Percentiles rank a stretch among this genome's conserved stretches.
phyloP scores from a whole-genome alignment of 1,284 basidiomycete species.

The Papiliotrema fonsecae region DNA sequence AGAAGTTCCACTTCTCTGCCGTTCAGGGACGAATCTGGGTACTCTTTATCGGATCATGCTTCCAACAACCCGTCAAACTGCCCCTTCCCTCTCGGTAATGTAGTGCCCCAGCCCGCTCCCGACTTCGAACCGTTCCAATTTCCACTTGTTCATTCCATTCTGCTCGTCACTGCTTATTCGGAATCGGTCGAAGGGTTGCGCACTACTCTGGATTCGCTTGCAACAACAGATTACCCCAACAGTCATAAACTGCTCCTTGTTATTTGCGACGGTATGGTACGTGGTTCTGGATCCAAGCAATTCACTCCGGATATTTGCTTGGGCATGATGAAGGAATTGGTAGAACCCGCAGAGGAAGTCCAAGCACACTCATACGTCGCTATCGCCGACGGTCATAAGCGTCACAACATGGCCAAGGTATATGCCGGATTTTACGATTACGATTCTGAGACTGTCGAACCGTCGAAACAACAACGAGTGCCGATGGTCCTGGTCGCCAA shows the following conservation, averaged over 20 bases:
- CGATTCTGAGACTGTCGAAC: conserved; percentile 85
- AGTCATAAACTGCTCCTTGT: conserved; percentile 94
- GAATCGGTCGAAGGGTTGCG: conserved; percentile 94
- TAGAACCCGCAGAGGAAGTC: conserved; percentile 77
- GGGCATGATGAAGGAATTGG: conserved; percentile 95
- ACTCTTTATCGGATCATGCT: conserved; percentile 37
- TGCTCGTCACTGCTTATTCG: conserved; percentile 96
- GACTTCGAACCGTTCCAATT: conserved; percentile 96
- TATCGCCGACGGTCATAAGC: conserved; percentile 97
- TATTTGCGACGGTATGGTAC: conserved; percentile 98
- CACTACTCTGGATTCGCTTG: conserved; percentile 94
- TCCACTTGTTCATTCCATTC: conserved; percentile 89
- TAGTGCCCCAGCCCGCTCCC: conserved; percentile 84
- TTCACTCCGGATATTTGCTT: conserved; percentile 93
- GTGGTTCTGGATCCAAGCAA: conserved; percentile 80
- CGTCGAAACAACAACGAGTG: conserved; percentile 91
- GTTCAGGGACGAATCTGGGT: conserved; percentile 42
- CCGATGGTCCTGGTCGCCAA: conserved; percentile 95
- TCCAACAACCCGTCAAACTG: conserved; percentile 50
- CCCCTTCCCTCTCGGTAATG: conserved; percentile 81
- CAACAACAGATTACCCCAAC: conserved; percentile 98
- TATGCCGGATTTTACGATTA: conserved; percentile 97
- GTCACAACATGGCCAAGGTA: conserved; percentile 99
- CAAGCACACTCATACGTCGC: conserved; percentile 96
- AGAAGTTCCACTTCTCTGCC: conserved; percentile 75